Percentiles rank a stretch among this genome's conserved stretches.
phyloP scores from a whole-genome alignment of 1,284 basidiomycete genomes.

The Microbotryum scabiosae region DNA sequence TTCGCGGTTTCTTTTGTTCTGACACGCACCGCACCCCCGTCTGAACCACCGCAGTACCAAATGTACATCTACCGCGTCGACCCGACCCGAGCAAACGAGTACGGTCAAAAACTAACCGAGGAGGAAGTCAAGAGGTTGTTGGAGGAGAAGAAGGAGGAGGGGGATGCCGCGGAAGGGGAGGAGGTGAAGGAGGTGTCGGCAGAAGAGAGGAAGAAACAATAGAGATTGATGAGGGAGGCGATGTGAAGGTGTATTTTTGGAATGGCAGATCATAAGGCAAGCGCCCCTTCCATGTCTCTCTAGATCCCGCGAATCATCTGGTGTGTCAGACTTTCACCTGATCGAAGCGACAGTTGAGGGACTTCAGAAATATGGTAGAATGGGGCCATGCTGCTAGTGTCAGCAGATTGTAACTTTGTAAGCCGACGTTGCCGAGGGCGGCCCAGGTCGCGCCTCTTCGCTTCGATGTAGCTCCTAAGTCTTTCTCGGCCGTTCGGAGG shows the following conservation, averaged over 20 bases:
- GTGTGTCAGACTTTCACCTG: no score
- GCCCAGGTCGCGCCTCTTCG: no score
- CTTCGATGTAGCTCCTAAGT: no score
- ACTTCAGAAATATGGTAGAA: no score
- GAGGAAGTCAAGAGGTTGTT: constrained; percentile 17
- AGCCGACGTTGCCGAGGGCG: no score
- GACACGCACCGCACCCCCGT: not conserved
- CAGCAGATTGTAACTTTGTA: no score
- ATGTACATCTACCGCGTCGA: constrained; percentile 67
- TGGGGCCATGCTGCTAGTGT: no score
- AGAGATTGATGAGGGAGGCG: constrained; percentile 2
- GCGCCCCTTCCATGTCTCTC: no score
- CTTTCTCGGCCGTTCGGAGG: no score
- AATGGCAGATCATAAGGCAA: not conserved
- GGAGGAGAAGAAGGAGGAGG: constrained; percentile 2
- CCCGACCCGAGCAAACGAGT: constrained; percentile 88
- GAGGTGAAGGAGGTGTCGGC: not conserved
- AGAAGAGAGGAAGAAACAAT: constrained; percentile 3
- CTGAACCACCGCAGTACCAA: constrained; percentile 27
- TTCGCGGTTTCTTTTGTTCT: not conserved
- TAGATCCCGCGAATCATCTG: no score
- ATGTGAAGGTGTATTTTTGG: not conserved
- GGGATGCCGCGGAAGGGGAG: not conserved
- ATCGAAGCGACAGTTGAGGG: no score
- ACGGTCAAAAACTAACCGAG: constrained; percentile 48